Percentiles rank a stretch among this genome's conserved stretches.
Evolutionary conservation across 2,329 filamentous ascomycete genomes (phyloP).

Genomic region (Aspergillus chevalieri): DNA sequence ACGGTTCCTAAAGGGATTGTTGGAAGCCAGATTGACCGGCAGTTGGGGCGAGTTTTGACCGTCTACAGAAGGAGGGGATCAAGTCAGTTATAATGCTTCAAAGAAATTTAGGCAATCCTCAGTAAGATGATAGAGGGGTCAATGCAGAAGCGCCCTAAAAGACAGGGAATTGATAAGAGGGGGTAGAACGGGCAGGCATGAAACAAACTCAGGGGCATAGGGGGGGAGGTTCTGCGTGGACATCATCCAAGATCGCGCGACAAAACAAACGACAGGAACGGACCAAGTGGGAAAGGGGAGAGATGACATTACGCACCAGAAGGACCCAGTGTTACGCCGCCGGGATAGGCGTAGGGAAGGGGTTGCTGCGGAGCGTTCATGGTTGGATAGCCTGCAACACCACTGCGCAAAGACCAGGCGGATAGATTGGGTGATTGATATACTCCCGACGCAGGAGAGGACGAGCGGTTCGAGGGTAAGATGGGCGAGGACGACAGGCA

Average conservation of each 20-base stretch:
- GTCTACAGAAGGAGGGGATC: slow-evolving; percentile 14
- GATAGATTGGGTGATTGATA: background rate
- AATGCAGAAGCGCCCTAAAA: background rate
- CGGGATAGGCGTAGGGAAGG: slow-evolving; percentile 28
- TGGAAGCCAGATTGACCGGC: slow-evolving; percentile 37
- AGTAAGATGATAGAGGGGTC: slow-evolving; percentile 2
- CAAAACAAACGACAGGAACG: slow-evolving; percentile 6
- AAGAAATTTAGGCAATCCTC: slow-evolving; percentile 5
- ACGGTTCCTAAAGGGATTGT: slow-evolving; percentile 47
- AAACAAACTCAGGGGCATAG: background rate
- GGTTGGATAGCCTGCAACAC: slow-evolving; percentile 11
- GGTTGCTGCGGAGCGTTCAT: slow-evolving; percentile 27
- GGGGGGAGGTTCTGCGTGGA: background rate
- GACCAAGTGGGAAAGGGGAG: slow-evolving; percentile 5
- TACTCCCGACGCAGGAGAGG: slow-evolving; percentile 3
- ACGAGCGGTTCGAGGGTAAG: background rate
- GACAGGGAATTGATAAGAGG: background rate
- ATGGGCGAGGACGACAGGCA: slow-evolving; percentile 4
- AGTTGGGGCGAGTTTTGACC: slow-evolving; percentile 27
- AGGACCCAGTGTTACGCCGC: slow-evolving; percentile 26
- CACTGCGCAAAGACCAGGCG: slow-evolving; percentile 11
- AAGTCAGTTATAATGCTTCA: background rate
- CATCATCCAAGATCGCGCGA: slow-evolving; percentile 3
- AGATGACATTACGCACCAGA: slow-evolving; percentile 26
- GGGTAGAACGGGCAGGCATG: background rate